Conservation (phyloP, 495 filamentous ascomycete genomes). For the Xylaria acuta region DNA sequence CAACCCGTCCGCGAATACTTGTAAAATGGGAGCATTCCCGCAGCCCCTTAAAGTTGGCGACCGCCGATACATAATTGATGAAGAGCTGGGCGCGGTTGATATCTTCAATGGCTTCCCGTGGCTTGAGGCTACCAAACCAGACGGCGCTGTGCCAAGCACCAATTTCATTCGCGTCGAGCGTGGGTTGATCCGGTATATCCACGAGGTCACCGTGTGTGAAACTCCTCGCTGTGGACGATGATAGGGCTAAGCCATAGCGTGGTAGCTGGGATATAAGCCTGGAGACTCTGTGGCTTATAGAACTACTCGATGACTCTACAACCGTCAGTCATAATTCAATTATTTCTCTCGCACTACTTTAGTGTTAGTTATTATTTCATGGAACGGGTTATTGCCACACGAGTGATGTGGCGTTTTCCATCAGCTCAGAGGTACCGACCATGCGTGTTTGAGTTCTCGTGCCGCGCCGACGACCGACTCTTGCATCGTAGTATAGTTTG, state of each 20-base stretch:
- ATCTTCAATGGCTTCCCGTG: slow-evolving; percentile 50
- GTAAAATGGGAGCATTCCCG: slow-evolving; percentile 35
- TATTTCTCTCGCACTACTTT: not conserved
- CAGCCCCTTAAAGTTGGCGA: slow-evolving; percentile 31
- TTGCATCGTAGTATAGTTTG: not conserved
- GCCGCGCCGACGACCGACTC: not conserved
- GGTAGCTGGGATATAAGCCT: not conserved
- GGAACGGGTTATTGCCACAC: not conserved
- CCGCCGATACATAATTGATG: slow-evolving; percentile 53
- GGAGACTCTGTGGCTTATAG: not conserved
- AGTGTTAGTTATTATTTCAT: not conserved
- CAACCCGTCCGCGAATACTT: slow-evolving; percentile 43
- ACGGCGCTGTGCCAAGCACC: slow-evolving; percentile 17
- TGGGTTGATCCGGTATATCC: slow-evolving; percentile 47
- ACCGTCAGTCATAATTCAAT: not conserved
- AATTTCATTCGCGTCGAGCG: slow-evolving; percentile 44
- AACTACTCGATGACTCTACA: not conserved
- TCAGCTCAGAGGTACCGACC: not conserved
- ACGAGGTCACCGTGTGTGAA: slow-evolving; percentile 44
- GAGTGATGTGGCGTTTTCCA: too few relatives aligned
- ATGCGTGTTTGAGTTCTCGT: not conserved
- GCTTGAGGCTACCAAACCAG: slow-evolving; percentile 43
- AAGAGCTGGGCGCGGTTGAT: slow-evolving; percentile 51
- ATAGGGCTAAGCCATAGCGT: not conserved
- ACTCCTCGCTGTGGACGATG: slow-evolving; percentile 18